Conservation (phyloP, 2,329 filamentous ascomycete species). For the Venturia carpophila region DNA sequence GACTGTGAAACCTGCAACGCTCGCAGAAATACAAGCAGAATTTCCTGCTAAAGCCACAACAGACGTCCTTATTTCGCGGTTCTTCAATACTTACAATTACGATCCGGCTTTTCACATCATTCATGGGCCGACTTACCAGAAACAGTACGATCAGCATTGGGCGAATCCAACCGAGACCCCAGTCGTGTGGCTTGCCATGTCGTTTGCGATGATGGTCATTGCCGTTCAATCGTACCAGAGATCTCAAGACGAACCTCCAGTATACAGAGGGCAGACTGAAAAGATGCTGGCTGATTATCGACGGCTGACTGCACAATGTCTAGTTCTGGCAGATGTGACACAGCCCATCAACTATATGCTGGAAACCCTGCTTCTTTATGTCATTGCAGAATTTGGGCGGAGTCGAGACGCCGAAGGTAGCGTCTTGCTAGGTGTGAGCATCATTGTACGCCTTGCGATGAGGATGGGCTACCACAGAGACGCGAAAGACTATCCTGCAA, state of each 20-base stretch:
- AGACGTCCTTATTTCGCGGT: slow-evolving; percentile 78
- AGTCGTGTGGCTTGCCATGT: slow-evolving; percentile 69
- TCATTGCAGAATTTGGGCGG: slow-evolving; percentile 66
- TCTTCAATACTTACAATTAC: slow-evolving; percentile 78
- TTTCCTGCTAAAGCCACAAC: slow-evolving; percentile 75
- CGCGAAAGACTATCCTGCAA: slow-evolving; percentile 29
- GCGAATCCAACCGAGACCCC: slow-evolving; percentile 63
- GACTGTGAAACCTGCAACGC: slow-evolving; percentile 58
- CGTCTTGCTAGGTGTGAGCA: slow-evolving; percentile 52
- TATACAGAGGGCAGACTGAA: slow-evolving; percentile 60
- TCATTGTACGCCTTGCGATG: slow-evolving; percentile 45
- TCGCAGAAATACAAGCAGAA: slow-evolving; percentile 68
- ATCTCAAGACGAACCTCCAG: slow-evolving; percentile 69
- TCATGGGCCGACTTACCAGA: slow-evolving; percentile 71
- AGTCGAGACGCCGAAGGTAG: slow-evolving; percentile 66
- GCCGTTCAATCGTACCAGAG: slow-evolving; percentile 73
- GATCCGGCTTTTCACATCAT: slow-evolving; percentile 53
- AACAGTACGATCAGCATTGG: slow-evolving; percentile 63
- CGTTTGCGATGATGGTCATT: slow-evolving; percentile 69
- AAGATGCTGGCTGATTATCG: slow-evolving; percentile 51
- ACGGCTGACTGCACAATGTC: slow-evolving; percentile 66
- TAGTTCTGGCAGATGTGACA: slow-evolving; percentile 69
- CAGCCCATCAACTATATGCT: slow-evolving; percentile 66
- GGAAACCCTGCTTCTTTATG: slow-evolving; percentile 69
- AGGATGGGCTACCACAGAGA: slow-evolving; percentile 37